Percentiles rank a stretch among this genome's conserved stretches.
These are phyloP conservation scores for Cladophialophora chaetospira DNA, from an alignment of 2,329 filamentous ascomycete species.

Conservation along the genomic window DNA sequence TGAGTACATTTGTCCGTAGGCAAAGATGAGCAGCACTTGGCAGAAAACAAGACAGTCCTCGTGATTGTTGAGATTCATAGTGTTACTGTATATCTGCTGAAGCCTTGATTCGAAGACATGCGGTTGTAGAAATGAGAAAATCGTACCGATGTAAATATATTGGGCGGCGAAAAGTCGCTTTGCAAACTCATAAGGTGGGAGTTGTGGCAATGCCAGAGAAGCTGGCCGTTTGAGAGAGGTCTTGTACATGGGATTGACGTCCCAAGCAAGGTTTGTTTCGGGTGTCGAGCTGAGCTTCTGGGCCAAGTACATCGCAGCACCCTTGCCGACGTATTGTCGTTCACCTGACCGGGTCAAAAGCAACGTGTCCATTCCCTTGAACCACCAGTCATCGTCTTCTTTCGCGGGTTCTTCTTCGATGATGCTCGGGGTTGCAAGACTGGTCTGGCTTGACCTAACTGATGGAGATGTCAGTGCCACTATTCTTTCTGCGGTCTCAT, in stretches of 20 bases:
- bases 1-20: constrained; percentile 60
- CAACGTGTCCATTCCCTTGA: constrained; percentile 41
- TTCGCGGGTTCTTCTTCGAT: constrained; percentile 31
- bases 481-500: not conserved
- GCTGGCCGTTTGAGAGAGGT: constrained; percentile 36
- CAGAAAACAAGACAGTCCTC: constrained; percentile 55
- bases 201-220: constrained; percentile 38
- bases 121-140: constrained; percentile 57
- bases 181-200: constrained; percentile 56
- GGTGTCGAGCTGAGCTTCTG: constrained; percentile 39
- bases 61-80: constrained; percentile 46
- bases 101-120: constrained; percentile 51
- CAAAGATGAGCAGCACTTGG: constrained; percentile 56
- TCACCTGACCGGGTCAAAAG: constrained; percentile 42
- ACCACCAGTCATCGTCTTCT: constrained; percentile 46
- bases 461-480: constrained; percentile 2
- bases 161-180: constrained; percentile 55
- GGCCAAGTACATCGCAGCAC: constrained; percentile 41
- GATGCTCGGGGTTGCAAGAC: constrained; percentile 21
- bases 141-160: constrained; percentile 60
- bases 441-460: constrained; percentile 15
- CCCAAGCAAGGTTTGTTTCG: constrained; percentile 40
- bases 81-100: constrained; percentile 47
- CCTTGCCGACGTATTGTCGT: constrained; percentile 41
- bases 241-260: constrained; percentile 40